Evolutionary conservation across 257 asterid genomes (phyloP).

Genomic region (Agastache rugosa): DNA sequence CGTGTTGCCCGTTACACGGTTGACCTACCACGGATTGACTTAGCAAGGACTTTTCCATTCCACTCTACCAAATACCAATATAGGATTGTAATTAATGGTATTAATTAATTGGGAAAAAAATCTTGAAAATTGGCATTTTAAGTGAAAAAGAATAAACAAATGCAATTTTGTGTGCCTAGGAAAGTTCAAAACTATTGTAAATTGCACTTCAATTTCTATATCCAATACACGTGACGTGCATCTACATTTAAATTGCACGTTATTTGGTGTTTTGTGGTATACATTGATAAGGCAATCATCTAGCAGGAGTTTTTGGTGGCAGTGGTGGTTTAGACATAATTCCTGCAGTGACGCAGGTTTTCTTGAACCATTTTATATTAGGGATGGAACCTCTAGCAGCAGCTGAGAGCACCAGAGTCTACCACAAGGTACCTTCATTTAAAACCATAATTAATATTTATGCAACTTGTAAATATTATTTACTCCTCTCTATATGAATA

Average conservation of each 20-base stretch:
- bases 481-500: not conserved
- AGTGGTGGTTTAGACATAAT: conserved; percentile 83
- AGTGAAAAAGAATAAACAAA: too few species aligned
- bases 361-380: conserved; percentile 79
- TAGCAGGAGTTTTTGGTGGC: conserved; percentile 91
- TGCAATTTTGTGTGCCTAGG: too few species aligned
- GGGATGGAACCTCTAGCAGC: conserved; percentile 86
- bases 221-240: not conserved
- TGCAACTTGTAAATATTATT: not conserved
- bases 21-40: too few species aligned
- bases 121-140: too few species aligned
- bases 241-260: not conserved
- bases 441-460: not conserved
- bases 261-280: not conserved
- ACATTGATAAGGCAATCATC: conserved; percentile 63
- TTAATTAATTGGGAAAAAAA: too few species aligned
- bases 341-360: conserved; percentile 83
- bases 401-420: conserved; percentile 77
- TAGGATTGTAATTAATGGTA: too few species aligned
- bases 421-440: conserved; percentile 59
- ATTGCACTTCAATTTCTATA: not conserved
- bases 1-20: too few species aligned
- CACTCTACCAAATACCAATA: too few species aligned
- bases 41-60: too few species aligned
- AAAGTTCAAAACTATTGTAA: too few species aligned